phyloP scores from a whole-genome alignment of 768 basidiomycete genomes.

The Suillus variegatus region DNA sequence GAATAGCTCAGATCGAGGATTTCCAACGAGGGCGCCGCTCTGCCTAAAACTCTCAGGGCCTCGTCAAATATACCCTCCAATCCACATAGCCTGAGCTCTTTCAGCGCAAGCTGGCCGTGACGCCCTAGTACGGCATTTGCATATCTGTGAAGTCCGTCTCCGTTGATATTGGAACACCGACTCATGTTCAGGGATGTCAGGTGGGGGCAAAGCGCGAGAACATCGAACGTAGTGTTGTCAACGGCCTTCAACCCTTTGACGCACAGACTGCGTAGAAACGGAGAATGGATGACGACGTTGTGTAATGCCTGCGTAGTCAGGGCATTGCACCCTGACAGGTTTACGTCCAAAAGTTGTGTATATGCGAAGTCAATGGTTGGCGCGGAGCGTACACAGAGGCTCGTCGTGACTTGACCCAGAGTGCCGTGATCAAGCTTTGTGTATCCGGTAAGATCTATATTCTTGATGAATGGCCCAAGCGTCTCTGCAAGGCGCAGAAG shows the following conservation, averaged over 20 bases:
- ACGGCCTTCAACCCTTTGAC: conserved; percentile 71
- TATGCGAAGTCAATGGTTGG: conserved; percentile 35
- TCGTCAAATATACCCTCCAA: conserved; percentile 61
- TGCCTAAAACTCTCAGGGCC: conserved; percentile 66
- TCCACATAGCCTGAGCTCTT: conserved; percentile 67
- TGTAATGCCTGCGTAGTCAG: conserved; percentile 71
- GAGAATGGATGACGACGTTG: conserved; percentile 66
- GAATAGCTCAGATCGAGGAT: conserved; percentile 80
- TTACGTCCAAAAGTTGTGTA: conserved; percentile 72
- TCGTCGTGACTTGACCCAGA: conserved; percentile 54
- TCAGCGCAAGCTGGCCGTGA: conserved; percentile 53
- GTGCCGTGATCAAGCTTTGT: conserved; percentile 47
- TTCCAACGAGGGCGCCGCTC: conserved; percentile 70
- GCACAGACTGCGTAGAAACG: conserved; percentile 54
- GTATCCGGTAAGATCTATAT: conserved; percentile 67
- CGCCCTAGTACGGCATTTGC: conserved; percentile 45
- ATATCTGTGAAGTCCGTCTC: conserved; percentile 56
- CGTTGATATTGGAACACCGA: conserved; percentile 69
- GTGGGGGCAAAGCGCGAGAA: conserved; percentile 58
- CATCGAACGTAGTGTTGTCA: conserved; percentile 71
- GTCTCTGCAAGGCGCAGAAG: conserved; percentile 52
- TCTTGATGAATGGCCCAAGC: conserved; percentile 65
- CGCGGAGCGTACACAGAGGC: conserved; percentile 47
- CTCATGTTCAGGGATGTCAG: conserved; percentile 68
- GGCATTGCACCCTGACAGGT: conserved; percentile 70